phyloP scores from a whole-genome alignment of 192 early-diverging fungal species.

The Coemansia sp. region DNA sequence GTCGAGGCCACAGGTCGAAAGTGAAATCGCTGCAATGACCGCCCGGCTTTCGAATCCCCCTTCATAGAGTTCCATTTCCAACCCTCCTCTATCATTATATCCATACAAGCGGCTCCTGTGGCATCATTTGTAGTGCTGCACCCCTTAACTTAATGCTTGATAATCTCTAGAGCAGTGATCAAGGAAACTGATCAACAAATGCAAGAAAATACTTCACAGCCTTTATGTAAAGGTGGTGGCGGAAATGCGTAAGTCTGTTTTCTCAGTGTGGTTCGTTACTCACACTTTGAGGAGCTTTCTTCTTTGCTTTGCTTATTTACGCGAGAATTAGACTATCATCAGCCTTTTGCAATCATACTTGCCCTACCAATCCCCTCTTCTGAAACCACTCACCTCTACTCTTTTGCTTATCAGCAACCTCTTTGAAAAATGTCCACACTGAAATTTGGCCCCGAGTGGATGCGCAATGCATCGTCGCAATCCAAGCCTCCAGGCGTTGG shows the following conservation, averaged over 20 bases:
- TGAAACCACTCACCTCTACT: too few relatives aligned
- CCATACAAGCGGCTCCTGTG: too few relatives aligned
- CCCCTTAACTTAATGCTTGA: too few relatives aligned
- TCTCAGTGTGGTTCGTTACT: too few relatives aligned
- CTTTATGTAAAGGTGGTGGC: too few relatives aligned
- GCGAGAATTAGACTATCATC: neutral
- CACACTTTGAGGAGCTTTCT: neutral
- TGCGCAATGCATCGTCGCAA: slow-evolving; percentile 42
- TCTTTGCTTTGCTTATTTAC: neutral
- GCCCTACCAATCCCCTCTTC: neutral
- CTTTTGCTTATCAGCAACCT: too few relatives aligned
- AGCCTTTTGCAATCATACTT: neutral
- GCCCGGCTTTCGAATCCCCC: slow-evolving; percentile 18
- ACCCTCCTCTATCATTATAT: too few relatives aligned
- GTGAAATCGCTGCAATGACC: slow-evolving; percentile 32
- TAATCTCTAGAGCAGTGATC: too few relatives aligned
- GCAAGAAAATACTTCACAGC: too few relatives aligned
- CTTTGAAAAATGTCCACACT: slow-evolving; percentile 54
- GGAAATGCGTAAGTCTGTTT: too few relatives aligned
- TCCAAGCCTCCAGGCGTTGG: slow-evolving; percentile 12
- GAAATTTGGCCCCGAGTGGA: slow-evolving; percentile 83
- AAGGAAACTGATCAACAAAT: too few relatives aligned
- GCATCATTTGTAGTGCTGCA: too few relatives aligned
- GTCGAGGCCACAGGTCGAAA: slow-evolving; percentile 26
- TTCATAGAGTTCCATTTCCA: neutral